Base-by-base conservation (phyloP, 208 protist species). In the Leishmania lainsoni region DNA sequence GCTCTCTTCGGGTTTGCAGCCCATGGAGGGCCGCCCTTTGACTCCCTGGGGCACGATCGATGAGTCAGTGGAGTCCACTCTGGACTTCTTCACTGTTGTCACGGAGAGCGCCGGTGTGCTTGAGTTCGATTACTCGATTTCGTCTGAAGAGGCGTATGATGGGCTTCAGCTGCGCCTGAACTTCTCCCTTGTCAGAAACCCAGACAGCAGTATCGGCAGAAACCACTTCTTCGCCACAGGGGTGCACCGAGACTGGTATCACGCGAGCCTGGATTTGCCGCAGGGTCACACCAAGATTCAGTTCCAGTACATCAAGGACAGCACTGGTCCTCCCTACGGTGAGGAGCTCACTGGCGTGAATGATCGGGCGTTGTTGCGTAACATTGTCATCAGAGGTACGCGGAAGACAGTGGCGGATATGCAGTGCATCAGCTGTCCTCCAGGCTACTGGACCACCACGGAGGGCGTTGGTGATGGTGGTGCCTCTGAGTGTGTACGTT, bases 41-140 rank as follows among this genome's bases (percentile, higher is more conserved):
- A 73, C 77, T 3, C 42, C 29, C 63, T 80, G 76, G 76, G 76
- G 76, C 9, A 54, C 59, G 12, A 4, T 39, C 22, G 69, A 69
- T 26, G 59, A 66, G 59, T 66, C 59, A 10, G 59, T 66, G 22
- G n/a, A 66, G 22, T 66, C 59, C n/a, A 66, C 69, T 17, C 32
- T 80, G 16, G 26, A 32, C 5, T 42, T 80, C 22, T 6, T 17
- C 3, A 39, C 56, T 1, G 17, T 17, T 6, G 54, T 80, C 4
- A 80, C 63, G 32, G 59, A 71, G 5, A 72, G 42, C 45, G 51
- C 42, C 45, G 76, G 76, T 22, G 12, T 6, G 20, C 59, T 80
- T 32, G 39, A 72, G 22, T 80, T 80, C 61, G 76, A 80, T 14
- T 80, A 80, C 45, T 69, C 61, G 1, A 51, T 80, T 22, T 63